Conservation (phyloP, 2,329 filamentous ascomycete species). For the Paecilomyces variotii region DNA sequence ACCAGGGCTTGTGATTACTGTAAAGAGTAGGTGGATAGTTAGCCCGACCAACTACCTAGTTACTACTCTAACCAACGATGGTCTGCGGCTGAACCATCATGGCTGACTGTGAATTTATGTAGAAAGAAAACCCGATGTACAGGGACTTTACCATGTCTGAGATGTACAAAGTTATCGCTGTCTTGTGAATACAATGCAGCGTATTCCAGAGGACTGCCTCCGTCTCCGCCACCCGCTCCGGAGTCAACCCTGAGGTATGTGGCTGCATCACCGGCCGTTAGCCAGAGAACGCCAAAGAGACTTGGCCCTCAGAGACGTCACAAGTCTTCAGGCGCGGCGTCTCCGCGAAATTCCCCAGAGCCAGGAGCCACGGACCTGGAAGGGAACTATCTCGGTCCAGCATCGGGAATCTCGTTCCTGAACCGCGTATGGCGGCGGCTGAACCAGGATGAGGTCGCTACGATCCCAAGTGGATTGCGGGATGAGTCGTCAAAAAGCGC, state of each 20-base stretch:
- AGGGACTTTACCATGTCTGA: conserved; percentile 27
- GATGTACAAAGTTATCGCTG: conserved; percentile 25
- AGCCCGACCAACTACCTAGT: neutral
- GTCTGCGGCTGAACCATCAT: neutral
- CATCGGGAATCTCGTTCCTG: conserved; percentile 49
- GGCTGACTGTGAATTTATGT: conserved; percentile 1
- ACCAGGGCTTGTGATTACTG: conserved; percentile 32
- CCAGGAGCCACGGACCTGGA: conserved; percentile 43
- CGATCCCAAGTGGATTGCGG: conserved; percentile 19
- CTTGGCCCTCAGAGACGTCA: neutral
- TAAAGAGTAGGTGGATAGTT: conserved; percentile 16
- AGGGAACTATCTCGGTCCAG: conserved; percentile 49
- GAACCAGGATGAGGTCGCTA: conserved; percentile 43
- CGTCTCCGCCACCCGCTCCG: conserved; percentile 20
- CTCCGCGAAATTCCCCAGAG: conserved; percentile 36
- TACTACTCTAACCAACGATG: neutral
- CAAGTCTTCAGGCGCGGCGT: conserved; percentile 9
- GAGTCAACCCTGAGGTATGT: conserved; percentile 8
- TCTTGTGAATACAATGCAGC: conserved; percentile 28
- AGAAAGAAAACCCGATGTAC: conserved; percentile 31
- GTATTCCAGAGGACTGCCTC: conserved; percentile 30
- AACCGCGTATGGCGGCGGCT: conserved; percentile 61
- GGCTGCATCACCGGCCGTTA: conserved; percentile 3
- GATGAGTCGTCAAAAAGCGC: conserved; percentile 33
- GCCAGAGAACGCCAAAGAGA: neutral